Conservation (phyloP, 139 green algal species). For the Microglena sp. region DNA sequence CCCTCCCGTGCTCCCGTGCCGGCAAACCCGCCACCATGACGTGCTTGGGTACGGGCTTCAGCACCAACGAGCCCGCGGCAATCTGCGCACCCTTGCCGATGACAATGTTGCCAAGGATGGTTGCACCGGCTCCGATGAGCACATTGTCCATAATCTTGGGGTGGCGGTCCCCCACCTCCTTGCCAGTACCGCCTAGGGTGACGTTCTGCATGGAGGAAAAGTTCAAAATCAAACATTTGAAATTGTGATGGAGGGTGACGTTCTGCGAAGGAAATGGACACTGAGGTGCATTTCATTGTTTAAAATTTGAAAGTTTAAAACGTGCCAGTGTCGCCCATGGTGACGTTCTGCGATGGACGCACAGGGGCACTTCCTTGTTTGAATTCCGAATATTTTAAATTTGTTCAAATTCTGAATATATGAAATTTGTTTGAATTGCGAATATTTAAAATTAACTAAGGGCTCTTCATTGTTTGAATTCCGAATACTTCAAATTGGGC, state of each 20-base stretch:
- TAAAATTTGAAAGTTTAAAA: too few relatives aligned
- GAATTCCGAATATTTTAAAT: too few relatives aligned
- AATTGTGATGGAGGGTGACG: not conserved
- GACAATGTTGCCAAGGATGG: slow-evolving; percentile 89
- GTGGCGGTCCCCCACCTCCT: slow-evolving; percentile 87
- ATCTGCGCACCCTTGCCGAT: slow-evolving; percentile 82
- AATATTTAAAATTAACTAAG: too few relatives aligned
- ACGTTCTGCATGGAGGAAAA: slow-evolving; percentile 61
- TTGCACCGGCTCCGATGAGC: slow-evolving; percentile 44
- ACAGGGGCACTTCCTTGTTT: too few relatives aligned
- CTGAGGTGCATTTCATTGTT: too few relatives aligned
- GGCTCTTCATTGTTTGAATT: too few relatives aligned
- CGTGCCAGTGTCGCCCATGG: too few relatives aligned
- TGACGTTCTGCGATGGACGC: too few relatives aligned
- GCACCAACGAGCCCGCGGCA: slow-evolving; percentile 74
- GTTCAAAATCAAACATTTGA: not conserved
- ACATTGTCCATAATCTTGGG: slow-evolving; percentile 78
- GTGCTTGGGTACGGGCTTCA: slow-evolving; percentile 71
- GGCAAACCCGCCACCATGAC: slow-evolving; percentile 82
- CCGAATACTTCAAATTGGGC: too few relatives aligned
- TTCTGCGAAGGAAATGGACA: too few relatives aligned
- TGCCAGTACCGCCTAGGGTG: slow-evolving; percentile 90
- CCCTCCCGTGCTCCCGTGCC: slow-evolving; percentile 24
- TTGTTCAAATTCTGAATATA: too few relatives aligned
- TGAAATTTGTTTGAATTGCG: too few relatives aligned